These are phyloP conservation scores for Pholiota conissans DNA, from an alignment of 768 basidiomycete species.

Conservation along the genomic window DNA sequence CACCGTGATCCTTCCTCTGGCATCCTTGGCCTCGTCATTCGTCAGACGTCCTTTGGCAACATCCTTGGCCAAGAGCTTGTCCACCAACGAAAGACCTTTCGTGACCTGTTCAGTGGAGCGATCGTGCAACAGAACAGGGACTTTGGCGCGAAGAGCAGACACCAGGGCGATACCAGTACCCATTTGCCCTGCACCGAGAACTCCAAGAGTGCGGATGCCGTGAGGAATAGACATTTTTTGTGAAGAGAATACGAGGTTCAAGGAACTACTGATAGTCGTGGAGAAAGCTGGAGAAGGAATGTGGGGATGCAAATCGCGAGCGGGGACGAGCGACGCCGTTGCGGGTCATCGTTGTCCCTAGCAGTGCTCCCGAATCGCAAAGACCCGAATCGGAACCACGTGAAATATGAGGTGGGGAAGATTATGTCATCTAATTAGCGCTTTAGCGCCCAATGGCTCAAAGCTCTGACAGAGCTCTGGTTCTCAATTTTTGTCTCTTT, in stretches of 20 bases:
- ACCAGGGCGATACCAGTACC: slow-evolving; percentile 93
- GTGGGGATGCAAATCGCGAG: neutral
- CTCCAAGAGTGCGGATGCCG: slow-evolving; percentile 72
- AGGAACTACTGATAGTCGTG: neutral
- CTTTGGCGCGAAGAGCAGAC: slow-evolving; percentile 79
- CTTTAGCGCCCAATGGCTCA: too few species aligned
- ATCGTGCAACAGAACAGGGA: slow-evolving; percentile 87
- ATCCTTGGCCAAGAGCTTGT: slow-evolving; percentile 87
- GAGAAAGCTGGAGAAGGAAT: neutral
- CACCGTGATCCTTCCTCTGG: slow-evolving; percentile 61
- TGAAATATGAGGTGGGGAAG: too few species aligned
- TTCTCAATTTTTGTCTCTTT: too few species aligned
- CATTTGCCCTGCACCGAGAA: slow-evolving; percentile 87
- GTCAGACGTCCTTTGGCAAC: slow-evolving; percentile 79
- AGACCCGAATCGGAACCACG: too few species aligned
- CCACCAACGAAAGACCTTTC: slow-evolving; percentile 72
- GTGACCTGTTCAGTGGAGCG: slow-evolving; percentile 70
- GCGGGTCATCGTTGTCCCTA: too few species aligned
- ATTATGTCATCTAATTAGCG: too few species aligned
- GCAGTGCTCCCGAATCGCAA: too few species aligned
- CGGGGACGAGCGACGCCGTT: too few species aligned
- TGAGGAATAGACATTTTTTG: slow-evolving; percentile 57
- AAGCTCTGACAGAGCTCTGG: too few species aligned
- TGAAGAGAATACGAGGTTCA: neutral
- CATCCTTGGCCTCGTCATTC: slow-evolving; percentile 69